Evolutionary conservation across 306 rosid species (phyloP).

Genomic region (Inga laurina): DNA sequence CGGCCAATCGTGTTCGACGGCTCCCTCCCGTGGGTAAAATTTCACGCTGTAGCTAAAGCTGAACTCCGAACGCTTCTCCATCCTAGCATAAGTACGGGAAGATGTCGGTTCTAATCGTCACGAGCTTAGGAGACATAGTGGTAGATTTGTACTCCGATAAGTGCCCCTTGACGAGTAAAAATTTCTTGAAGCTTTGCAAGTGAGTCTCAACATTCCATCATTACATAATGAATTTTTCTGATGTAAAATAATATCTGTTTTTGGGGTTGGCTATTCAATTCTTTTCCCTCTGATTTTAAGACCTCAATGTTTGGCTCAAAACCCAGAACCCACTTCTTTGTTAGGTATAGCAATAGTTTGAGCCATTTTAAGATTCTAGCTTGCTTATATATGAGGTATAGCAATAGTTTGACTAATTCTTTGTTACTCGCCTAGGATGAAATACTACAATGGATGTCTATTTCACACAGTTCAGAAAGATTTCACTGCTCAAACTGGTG

Average conservation of each 20-base stretch:
- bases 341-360: no score
- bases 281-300: not conserved
- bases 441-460: slow-evolving; percentile 83
- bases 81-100: not conserved
- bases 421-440: slow-evolving; percentile 53
- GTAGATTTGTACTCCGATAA: slow-evolving; percentile 69
- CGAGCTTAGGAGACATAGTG: slow-evolving; percentile 86
- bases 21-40: no score
- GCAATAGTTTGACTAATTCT: not conserved
- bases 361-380: not conserved
- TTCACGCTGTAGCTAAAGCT: not conserved
- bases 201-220: slow-evolving; percentile 24
- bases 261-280: not conserved
- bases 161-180: slow-evolving; percentile 87
- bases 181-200: slow-evolving; percentile 96
- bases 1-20: no score
- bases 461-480: slow-evolving; percentile 91
- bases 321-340: not conserved
- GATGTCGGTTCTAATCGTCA: slow-evolving; percentile 88
- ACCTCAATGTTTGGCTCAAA: not conserved
- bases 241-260: not conserved
- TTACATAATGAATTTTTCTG: not conserved
- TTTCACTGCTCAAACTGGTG: slow-evolving; percentile 95
- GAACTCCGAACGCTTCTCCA: not conserved
- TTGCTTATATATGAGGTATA: not conserved